phyloP scores from a whole-genome alignment of 2,329 filamentous ascomycete species.

The Atkinsonella hypoxylon region DNA sequence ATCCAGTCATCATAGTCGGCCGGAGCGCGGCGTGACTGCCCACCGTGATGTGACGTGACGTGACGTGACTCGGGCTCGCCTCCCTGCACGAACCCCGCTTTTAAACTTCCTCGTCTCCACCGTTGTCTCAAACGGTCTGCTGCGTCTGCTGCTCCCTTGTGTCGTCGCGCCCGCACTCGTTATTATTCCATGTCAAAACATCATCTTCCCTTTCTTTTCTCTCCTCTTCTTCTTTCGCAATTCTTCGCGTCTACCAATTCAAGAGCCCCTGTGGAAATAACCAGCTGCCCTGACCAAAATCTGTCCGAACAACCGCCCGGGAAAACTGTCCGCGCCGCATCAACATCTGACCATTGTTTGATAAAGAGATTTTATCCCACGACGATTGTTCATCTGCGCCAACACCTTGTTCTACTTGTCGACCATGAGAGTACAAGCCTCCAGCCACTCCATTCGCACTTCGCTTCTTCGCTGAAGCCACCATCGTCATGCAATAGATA shows the following conservation, averaged over 20 bases:
- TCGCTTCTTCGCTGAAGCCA: constrained; percentile 4
- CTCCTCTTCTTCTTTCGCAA: too few relatives aligned
- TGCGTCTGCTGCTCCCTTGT: background rate
- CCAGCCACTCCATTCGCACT: constrained; percentile 1
- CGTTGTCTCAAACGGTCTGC: background rate
- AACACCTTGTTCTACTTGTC: background rate
- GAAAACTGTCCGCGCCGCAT: background rate
- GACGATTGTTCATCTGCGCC: background rate
- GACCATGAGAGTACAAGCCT: constrained; percentile 3
- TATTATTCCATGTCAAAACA: background rate
- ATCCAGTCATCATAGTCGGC: background rate
- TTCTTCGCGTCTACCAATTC: too few relatives aligned
- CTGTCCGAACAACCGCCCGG: background rate
- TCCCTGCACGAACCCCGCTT: background rate
- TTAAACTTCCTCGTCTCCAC: background rate
- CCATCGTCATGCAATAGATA: constrained; percentile 5
- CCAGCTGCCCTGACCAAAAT: too few relatives aligned
- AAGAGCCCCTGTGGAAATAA: too few relatives aligned
- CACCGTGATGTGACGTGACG: background rate
- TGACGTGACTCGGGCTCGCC: constrained; percentile 1
- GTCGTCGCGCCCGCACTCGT: background rate
- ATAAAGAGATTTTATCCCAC: background rate
- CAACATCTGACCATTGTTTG: background rate
- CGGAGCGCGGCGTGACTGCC: background rate
- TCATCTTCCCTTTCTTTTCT: background rate